A percentile compares a stretch with the other conserved stretches of the same genome.
Conservation (phyloP, 306 rosid genomes). For the Acacia confusa region DNA sequence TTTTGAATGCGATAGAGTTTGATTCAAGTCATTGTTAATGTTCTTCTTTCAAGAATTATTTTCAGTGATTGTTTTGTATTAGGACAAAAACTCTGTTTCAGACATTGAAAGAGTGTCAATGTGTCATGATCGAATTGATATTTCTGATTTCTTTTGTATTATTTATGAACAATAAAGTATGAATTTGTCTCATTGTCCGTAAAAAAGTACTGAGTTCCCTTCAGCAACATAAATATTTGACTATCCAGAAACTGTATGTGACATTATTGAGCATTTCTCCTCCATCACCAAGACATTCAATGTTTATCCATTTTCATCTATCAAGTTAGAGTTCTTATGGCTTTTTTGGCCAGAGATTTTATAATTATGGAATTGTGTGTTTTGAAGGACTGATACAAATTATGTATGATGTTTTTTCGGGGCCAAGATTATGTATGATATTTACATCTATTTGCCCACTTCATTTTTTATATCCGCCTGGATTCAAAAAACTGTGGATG, state of each 20-base stretch:
- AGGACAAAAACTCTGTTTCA: background rate
- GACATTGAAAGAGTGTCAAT: background rate
- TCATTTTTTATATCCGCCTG: no score
- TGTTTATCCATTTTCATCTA: background rate
- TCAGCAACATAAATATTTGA: background rate
- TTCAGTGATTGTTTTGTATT: background rate
- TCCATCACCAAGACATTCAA: background rate
- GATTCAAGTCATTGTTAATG: background rate
- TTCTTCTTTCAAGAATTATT: background rate
- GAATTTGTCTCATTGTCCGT: background rate
- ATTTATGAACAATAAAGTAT: background rate
- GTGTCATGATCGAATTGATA: background rate
- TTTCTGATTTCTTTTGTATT: background rate
- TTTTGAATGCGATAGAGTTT: background rate
- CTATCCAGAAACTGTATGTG: background rate
- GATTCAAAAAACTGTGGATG: no score
- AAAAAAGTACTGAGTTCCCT: no score
- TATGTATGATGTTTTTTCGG: background rate
- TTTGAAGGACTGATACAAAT: background rate
- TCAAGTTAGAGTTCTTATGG: background rate
- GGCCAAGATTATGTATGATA: no score
- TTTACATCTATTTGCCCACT: no score
- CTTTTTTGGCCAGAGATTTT: background rate
- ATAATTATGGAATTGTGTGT: background rate
- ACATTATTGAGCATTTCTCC: background rate